Evolutionary conservation across 1,284 basidiomycete genomes (phyloP), one percentile per base, ranked within the genome.

Genomic region (Quambalaria eucalypti): DNA sequence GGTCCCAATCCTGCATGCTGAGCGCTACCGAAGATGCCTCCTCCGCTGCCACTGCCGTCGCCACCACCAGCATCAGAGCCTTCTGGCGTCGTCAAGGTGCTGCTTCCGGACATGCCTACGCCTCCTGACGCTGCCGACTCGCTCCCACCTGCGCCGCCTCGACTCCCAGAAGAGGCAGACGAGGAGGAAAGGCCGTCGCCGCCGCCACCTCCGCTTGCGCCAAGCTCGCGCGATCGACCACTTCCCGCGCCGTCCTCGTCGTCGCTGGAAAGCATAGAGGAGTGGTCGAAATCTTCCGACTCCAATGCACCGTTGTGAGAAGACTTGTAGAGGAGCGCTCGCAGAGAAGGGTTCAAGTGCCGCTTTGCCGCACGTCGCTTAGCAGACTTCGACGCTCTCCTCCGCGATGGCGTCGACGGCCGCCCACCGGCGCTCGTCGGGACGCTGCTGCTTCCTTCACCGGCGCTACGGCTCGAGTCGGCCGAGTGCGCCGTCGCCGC

Each of bases 331-430:
- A 68, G 56, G 51, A 68, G 48, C 4, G 62, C 49, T 12, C 66
- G 57, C 16, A 68, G 55, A 2, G 57, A 60, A 28, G 61, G 65
- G 56, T 68, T 68, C 48, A 66, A 52, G 39, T 68, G 66, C 1
- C 64, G 59, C 42, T 62, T 61, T 26, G 36, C 54, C 14, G 48
- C 54, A 14, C 50, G 28, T 36, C 54, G 54, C 44, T 55, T 51
- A 39, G 56, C 38, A n/a, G 28, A 16, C 23, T 54, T 56, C 53
- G 56, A 10, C 56, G 52, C 9, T 23, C 53, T 46, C 50, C 58
- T 47, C 38, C 39, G 16, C 54, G 56, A 28, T 54, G 59, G 36
- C 50, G 29, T 26, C 55, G 55, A 40, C 46, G 50, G 47, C 50
- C 48, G 3, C 51, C 21, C 25, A n/a, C 50, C 8, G 30, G 48